phyloP scores from a whole-genome alignment of 2,329 filamentous ascomycete species.

The Colletotrichum sp. region DNA sequence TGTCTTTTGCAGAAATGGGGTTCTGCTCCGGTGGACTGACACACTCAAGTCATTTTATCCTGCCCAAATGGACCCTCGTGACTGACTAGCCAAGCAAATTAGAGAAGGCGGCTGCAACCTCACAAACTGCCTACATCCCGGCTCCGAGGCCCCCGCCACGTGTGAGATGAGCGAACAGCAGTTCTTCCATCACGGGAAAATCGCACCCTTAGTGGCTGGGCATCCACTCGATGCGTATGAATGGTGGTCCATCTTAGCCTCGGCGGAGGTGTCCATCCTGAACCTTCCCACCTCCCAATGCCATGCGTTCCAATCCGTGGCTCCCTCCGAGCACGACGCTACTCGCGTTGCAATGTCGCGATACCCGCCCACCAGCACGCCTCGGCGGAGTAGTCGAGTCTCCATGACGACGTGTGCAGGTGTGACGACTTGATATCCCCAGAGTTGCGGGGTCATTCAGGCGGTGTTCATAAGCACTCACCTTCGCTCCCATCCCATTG shows the following conservation, averaged over 20 bases:
- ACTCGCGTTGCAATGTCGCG: not conserved
- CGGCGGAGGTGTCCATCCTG: not conserved
- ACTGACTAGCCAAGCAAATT: not conserved
- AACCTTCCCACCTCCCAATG: not conserved
- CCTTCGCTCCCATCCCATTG: not conserved
- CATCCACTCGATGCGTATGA: not conserved
- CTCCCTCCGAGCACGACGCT: not conserved
- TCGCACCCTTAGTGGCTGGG: not conserved
- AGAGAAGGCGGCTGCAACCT: not conserved
- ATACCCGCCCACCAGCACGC: not conserved
- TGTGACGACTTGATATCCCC: not conserved
- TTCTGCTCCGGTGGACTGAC: not conserved
- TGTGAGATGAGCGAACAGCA: not conserved
- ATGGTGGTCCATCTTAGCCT: not conserved
- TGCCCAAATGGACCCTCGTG: not conserved
- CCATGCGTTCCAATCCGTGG: not conserved
- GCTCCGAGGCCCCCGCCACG: constrained; percentile 1
- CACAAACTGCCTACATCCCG: not conserved
- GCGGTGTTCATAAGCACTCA: not conserved
- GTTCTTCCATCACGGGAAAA: constrained; percentile 11
- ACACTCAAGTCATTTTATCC: not conserved
- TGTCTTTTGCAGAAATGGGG: not conserved
- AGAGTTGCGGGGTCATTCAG: not conserved
- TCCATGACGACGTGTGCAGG: not conserved
- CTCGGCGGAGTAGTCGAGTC: not conserved